phyloP scores from a whole-genome alignment of 1,139 yeast species.

The Starmera stellimalicola region DNA sequence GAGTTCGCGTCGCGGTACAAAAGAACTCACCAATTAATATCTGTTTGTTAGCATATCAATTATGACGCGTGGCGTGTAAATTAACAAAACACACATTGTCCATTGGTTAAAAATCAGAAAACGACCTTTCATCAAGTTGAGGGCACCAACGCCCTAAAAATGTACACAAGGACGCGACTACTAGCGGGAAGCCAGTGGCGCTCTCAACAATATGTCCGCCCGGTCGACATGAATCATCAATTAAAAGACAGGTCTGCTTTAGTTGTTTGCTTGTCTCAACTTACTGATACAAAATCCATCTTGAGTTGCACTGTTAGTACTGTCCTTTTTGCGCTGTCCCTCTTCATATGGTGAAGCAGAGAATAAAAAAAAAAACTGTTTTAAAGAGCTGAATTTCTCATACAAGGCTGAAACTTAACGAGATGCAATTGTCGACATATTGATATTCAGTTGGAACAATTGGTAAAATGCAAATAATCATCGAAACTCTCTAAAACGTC shows the following conservation, averaged over 20 bases:
- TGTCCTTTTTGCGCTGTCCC: too few relatives aligned
- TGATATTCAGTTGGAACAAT: conserved; percentile 74
- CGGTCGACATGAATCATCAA: conserved; percentile 63
- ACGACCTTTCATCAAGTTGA: conserved; percentile 63
- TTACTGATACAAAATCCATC: too few relatives aligned
- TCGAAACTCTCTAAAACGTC: too few relatives aligned
- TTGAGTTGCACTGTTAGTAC: conserved; percentile 9
- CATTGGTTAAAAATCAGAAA: conserved; percentile 7
- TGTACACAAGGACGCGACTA: conserved; percentile 67
- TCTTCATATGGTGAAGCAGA: conserved; percentile 5
- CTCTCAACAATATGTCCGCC: conserved; percentile 61
- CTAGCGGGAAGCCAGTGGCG: conserved; percentile 38
- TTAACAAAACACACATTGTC: background rate
- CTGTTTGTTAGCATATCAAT: background rate
- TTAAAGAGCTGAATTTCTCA: too few relatives aligned
- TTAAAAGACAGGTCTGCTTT: conserved; percentile 1
- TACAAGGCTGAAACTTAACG: conserved; percentile 88
- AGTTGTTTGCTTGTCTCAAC: too few relatives aligned
- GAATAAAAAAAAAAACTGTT: conserved; percentile 1
- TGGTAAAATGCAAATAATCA: conserved; percentile 69
- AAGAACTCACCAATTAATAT: background rate
- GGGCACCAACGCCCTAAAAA: conserved; percentile 42
- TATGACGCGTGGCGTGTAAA: background rate
- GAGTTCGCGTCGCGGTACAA: background rate
- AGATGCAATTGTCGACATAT: conserved; percentile 65